These are phyloP conservation scores for Ploettnerulaceae sp. DNA, from an alignment of 2,329 filamentous ascomycete species.

Conservation along the genomic window DNA sequence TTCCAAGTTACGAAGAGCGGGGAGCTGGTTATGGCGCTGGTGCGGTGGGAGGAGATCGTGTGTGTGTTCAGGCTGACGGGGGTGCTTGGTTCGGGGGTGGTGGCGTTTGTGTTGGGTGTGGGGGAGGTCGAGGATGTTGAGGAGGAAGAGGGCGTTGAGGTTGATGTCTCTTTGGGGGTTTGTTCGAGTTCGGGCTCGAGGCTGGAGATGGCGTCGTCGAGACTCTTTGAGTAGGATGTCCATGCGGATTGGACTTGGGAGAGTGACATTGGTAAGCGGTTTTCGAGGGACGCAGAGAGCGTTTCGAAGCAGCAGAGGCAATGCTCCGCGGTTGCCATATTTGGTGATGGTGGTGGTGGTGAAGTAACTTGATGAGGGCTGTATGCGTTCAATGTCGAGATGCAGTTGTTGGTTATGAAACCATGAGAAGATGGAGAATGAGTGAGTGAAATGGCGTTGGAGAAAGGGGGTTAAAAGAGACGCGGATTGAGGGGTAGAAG, in stretches of 20 bases:
- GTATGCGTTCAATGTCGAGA: too few relatives aligned
- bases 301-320: conserved; percentile 92
- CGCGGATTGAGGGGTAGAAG: too few relatives aligned
- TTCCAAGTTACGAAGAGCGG: conserved; percentile 92
- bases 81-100: conserved; percentile 41
- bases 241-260: conserved; percentile 65
- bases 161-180: not conserved
- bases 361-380: not conserved
- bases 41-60: conserved; percentile 24
- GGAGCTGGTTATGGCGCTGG: conserved; percentile 42
- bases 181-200: conserved; percentile 1
- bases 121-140: conserved; percentile 21
- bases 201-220: conserved; percentile 33
- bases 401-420: too few relatives aligned
- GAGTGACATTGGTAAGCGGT: conserved; percentile 62
- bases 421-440: too few relatives aligned
- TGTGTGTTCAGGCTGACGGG: conserved; percentile 23
- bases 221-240: conserved; percentile 35
- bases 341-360: conserved; percentile 3
- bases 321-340: conserved; percentile 80
- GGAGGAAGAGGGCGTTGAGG: conserved; percentile 8
- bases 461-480: too few relatives aligned
- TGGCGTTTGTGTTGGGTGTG: conserved; percentile 34
- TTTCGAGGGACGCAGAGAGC: conserved; percentile 69
- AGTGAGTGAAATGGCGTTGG: too few relatives aligned